Evolutionary conservation across 371 early-diverging fungal species (phyloP).

Genomic region (Mucor racemosus): DNA sequence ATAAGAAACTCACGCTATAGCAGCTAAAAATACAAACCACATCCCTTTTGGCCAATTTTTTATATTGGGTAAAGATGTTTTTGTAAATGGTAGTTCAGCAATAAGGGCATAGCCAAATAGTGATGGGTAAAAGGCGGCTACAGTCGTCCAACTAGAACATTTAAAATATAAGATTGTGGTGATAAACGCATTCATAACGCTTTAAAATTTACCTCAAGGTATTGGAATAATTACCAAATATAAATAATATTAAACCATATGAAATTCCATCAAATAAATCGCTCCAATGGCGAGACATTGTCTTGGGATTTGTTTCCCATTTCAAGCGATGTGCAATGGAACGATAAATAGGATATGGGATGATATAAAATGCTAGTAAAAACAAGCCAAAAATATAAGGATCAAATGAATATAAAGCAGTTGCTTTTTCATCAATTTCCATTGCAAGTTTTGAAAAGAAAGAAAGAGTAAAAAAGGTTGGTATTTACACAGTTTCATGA

Average conservation of each 20-base stretch:
- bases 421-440: conserved; percentile 1
- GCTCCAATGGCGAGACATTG: conserved; percentile 67
- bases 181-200: too few species aligned
- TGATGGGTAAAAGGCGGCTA: conserved; percentile 72
- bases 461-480: background rate
- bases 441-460: background rate
- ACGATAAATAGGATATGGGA: conserved; percentile 62
- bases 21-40: conserved; percentile 67
- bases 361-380: conserved; percentile 54
- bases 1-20: conserved; percentile 40
- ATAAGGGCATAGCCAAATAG: conserved; percentile 68
- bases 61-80: conserved; percentile 70
- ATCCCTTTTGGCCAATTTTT: conserved; percentile 70
- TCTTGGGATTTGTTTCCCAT: conserved; percentile 70
- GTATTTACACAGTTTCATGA: background rate
- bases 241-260: conserved; percentile 73
- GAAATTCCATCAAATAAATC: conserved; percentile 61
- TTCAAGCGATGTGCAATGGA: conserved; percentile 58
- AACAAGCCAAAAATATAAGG: conserved; percentile 54
- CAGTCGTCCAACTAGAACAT: conserved; percentile 63
- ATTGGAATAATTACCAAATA: conserved; percentile 80
- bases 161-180: too few species aligned
- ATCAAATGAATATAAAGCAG: conserved; percentile 50
- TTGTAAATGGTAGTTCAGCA: conserved; percentile 74
- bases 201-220: conserved; percentile 56